Base-by-base conservation (phyloP, 208 protist genomes). In the Leishmania aethiopica region DNA sequence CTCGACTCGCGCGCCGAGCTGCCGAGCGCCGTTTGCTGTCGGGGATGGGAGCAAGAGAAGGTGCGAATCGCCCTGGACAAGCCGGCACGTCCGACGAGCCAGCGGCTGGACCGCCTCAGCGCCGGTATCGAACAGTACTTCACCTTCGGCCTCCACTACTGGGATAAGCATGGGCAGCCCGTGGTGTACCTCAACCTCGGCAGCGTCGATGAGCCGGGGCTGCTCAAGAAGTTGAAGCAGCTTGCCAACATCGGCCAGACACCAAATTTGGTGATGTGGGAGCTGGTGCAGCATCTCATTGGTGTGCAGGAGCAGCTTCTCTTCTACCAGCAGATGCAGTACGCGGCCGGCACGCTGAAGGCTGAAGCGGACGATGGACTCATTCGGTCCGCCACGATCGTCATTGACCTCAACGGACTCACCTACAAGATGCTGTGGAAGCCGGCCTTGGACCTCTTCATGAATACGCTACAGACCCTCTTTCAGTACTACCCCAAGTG, bases 401-500 rank as follows among this genome's bases (percentile, higher is more conserved):
- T 94, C 51, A 72, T 94, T 32, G 91, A 94, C 69, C 77, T 79
- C 15, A 73, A 28, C 22, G 87, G 89, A 49, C 83, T 94, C 25
- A 87, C 60, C 53, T 94, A 92, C 86, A 89, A 90, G 83, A 90
- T 88, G 84, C 81, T 94, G 71, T 93, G 89, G 88, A 91, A 88
- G 69, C 91, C 91, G n/a, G 88, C 88, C 10, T 55, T 94, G 22
- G 86, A 92, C 62, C 79, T 94, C 47, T 88, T 94, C 67, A 86
- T 78, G 60, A 69, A 87, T 22, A 79, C 55, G 42, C 53, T 93
- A 19, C 75, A 66, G 40, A 77, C 59, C 19, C 75, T 93, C 55
- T 90, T 91, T 72, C 3, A 37, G 40, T 83, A 90, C 83, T 89
- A 91, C 80, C 81, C 89, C 0, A 86, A 94, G 67, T 89, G 82